Evolutionary conservation across 2,329 filamentous ascomycete species (phyloP), one percentile per base, ranked within the genome.

Genomic region (Penicillium sp.): DNA sequence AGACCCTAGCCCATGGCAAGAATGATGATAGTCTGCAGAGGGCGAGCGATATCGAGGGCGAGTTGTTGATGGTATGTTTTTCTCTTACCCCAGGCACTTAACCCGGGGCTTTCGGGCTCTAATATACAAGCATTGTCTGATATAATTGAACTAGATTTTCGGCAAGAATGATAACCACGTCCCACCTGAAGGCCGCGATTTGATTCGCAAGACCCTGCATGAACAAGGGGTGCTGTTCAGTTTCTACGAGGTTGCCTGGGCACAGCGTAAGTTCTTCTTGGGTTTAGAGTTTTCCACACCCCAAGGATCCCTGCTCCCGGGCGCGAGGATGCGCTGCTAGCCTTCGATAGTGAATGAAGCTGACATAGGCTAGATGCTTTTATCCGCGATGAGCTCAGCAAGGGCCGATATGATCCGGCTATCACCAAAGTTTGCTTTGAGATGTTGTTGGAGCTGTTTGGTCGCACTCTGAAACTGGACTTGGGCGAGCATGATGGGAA

Each of bases 151-250:
- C 42, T 52, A 77, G 76, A 95, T 96, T 65, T 95, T 95, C 66
- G 91, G 91, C 46, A 87, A 95, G 70, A 84, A 87, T 67, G 91
- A 96, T 69, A 95, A 84, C 50, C 91, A 96, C 69, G 90, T 96
- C 12, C 89, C 89, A 1, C 83, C 89, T 32, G 81, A 81, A 35
- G 91, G 91, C 1, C 80, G 91, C 15, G 89, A 95, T 70, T 71
- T 95, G 58, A 93, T 95, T 67, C 82, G 90, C 50, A 82, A 82
- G 67, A 91, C 89, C 53, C 76, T 95, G 61, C 83, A 91, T 61
- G 88, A 89, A 20, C 82, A 84, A 5, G 86, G 86, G 8, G 80
- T 86, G 4, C 77, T 80, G 8, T 91, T 92, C 63, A 86, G 82
- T 65, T 95, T 89, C 68, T 89, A 93, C 72, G 91, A 96, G 73